Base-by-base conservation (phyloP, 768 basidiomycete genomes). In the Leccinum arenicola region DNA sequence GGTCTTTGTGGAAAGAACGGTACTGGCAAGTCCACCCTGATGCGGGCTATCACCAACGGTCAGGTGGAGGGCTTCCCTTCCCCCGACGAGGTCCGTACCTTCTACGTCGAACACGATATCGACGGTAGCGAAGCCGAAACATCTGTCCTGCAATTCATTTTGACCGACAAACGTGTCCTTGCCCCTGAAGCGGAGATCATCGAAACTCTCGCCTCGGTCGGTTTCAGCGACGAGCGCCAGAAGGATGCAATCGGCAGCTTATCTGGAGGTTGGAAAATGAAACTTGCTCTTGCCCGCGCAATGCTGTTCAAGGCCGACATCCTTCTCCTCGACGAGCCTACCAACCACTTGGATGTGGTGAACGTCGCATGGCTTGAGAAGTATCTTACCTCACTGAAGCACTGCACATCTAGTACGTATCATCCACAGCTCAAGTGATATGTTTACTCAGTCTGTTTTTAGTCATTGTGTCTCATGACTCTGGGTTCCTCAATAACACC, bases 241-340 rank as follows among this genome's bases (percentile, higher is more conserved):
- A 80, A 77, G 64, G 82, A 90, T 62, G 77, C 93, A 43, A 97
- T 97, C 64, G 93, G 95, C 64, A 86, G 86, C 59, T 80, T 98
- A 43, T 98, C 95, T 48, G 95, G 95, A 84, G 95, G 95, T 81
- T 97, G 95, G 95, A 98, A 98, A 85, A 98, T 98, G 95, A 98
- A 97, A 84, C 88, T 98, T 63, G 95, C 95, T 43, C 86, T 98
- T 61, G 95, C 95, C 59, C 86, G 95, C 62, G 95, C 95, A 52
- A 96, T 98, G 87, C 83, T 98, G 49, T 98, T 98, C 90, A 92
- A 90, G 80, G 95, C 95, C 62, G 95, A 98, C 70, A 98, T 98
- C 70, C 87, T 98, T 53, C 79, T 97, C 27, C 91, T 96, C 64
- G 95, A 97, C 76, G 95, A 97, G 80, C 95, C 95, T 49, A 97